phyloP scores from a whole-genome alignment of 2,329 filamentous ascomycete genomes.

The Beauveria australis region DNA sequence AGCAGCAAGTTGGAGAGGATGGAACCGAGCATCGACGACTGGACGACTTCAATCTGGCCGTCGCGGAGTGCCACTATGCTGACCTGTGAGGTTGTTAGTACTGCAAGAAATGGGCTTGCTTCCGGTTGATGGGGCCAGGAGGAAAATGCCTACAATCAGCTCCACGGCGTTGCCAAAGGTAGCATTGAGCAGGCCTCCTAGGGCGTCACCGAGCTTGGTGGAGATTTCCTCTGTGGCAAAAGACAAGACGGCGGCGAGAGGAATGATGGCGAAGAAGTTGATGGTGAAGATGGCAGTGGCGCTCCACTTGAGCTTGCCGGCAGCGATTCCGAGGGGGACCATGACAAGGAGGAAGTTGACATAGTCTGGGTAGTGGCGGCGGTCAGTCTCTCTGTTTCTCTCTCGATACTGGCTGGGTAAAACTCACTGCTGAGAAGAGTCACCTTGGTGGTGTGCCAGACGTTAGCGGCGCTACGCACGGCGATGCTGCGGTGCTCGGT shows the following conservation, averaged over 20 bases:
- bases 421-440: conserved; percentile 51
- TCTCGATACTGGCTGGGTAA: neutral
- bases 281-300: conserved; percentile 63
- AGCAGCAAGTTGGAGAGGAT: conserved; percentile 92
- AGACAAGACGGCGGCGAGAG: conserved; percentile 63
- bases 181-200: conserved; percentile 67
- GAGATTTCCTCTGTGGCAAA: conserved; percentile 75
- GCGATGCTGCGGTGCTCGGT: conserved; percentile 37
- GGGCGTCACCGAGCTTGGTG: conserved; percentile 60
- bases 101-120: neutral
- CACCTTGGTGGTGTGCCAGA: conserved; percentile 49
- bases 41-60: conserved; percentile 89
- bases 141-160: conserved; percentile 52
- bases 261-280: conserved; percentile 76
- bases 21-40: conserved; percentile 92
- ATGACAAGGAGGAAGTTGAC: conserved; percentile 65
- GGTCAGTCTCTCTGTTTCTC: neutral
- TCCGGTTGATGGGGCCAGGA: neutral
- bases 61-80: conserved; percentile 84
- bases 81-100: conserved; percentile 46
- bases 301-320: conserved; percentile 54
- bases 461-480: conserved; percentile 37
- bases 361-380: conserved; percentile 33
- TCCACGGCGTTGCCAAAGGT: conserved; percentile 77
- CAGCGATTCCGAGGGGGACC: conserved; percentile 64